Evolutionary conservation across 2,329 filamentous ascomycete genomes (phyloP), one percentile per base, ranked within the genome.

Genomic region (Epichloe coenophiala): DNA sequence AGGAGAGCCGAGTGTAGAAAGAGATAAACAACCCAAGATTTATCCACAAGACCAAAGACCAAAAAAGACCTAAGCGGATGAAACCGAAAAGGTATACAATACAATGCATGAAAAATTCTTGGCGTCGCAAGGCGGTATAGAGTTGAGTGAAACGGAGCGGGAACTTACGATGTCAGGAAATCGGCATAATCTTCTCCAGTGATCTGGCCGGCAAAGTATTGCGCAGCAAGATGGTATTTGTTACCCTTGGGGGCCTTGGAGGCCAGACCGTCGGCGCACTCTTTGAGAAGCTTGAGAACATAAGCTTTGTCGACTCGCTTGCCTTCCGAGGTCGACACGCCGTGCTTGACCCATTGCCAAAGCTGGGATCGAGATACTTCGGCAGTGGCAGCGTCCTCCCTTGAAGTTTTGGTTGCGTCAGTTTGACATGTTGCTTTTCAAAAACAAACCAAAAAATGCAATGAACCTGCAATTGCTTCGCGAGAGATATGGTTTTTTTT

Each of bases 111-210:
- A 0, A 31, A 31, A 3, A 31, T 9, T 9, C 8, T 31, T 31
- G 8, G 27, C 27, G 27, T 4, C 27, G 3, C 27, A 11, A 31
- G 8, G 27, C 27, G 27, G 27, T 31, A 31, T 31, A 31, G 27
- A 31, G 27, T 9, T 9, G 17, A 37, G 19, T 21, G 17, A 41
- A 15, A 19, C 4, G 3, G 3, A 11, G n/a, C 4, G 4, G 4
- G 19, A 5, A 72, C 84, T 76, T 74, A 88, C 83, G 73, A 71
- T 7, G 88, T 96, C 73, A 98, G 70, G 73, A 97, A 97, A 68
- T 98, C 93, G 12, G 90, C 89, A 67, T 97, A 97, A 59, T 96
- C 90, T 75, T 97, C 93, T 51, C 93, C 93, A 3, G 91, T 97
- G 52, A 97, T 86, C 75, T 98, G 93, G 44, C 80, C 75, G 36